Percentiles rank a stretch among this genome's conserved stretches.
These are phyloP conservation scores for Pythium brachiatum DNA, from an alignment of 352 stramenopile genomes.

Conservation along the genomic window DNA sequence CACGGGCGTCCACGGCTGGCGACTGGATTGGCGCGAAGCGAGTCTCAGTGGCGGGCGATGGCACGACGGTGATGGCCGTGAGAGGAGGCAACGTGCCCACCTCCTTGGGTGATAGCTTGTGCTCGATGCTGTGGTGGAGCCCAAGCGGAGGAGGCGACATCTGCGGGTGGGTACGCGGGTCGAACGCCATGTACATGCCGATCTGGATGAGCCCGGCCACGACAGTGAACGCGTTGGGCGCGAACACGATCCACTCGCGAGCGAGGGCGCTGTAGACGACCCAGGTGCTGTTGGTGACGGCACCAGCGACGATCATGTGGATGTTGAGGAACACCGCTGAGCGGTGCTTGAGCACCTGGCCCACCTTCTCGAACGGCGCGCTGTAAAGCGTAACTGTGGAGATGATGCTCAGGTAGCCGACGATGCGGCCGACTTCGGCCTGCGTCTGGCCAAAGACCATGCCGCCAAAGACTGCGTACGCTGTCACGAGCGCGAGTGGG, in stretches of 20 bases:
- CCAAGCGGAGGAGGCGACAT: constrained; percentile 1
- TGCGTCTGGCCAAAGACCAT: constrained; percentile 27
- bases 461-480: constrained; percentile 36
- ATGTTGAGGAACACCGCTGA: constrained; percentile 51
- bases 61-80: background rate
- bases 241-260: constrained; percentile 50
- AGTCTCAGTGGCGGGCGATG: background rate
- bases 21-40: background rate
- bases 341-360: constrained; percentile 46
- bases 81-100: background rate
- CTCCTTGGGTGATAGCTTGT: background rate
- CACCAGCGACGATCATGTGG: constrained; percentile 48
- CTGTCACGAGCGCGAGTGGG: constrained; percentile 28
- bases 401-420: constrained; percentile 42
- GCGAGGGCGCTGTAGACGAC: constrained; percentile 45
- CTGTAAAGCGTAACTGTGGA: constrained; percentile 52
- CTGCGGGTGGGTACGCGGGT: constrained; percentile 36
- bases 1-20: background rate
- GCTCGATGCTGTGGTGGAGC: background rate
- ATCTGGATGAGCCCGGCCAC: constrained; percentile 36
- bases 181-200: constrained; percentile 42
- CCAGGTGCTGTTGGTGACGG: constrained; percentile 52
- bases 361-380: constrained; percentile 53
- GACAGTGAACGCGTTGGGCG: constrained; percentile 42
- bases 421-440: constrained; percentile 31